Conservation (phyloP, 345 rosid species). For the Chamaenerion angustifolium region DNA sequence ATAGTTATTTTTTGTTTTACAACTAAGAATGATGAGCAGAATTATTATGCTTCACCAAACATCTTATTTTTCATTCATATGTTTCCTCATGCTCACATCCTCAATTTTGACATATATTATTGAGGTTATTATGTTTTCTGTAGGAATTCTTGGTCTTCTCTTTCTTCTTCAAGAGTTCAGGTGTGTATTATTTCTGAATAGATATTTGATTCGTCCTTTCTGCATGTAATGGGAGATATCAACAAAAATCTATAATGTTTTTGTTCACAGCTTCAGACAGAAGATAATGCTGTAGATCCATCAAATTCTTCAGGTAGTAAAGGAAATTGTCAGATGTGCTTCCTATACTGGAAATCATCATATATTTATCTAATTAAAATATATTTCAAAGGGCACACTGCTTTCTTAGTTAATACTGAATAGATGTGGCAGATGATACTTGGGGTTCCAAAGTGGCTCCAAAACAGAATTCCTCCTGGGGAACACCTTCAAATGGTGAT, state of each 20-base stretch:
- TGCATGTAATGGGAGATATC: background rate
- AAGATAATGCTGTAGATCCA: conserved; percentile 13
- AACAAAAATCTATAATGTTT: background rate
- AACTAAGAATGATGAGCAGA: no score
- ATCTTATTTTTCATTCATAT: background rate
- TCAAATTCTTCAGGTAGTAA: conserved; percentile 9
- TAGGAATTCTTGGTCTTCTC: conserved; percentile 44
- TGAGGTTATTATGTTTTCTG: conserved; percentile 4
- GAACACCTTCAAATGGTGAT: conserved; percentile 25
- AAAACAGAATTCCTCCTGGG: conserved; percentile 40
- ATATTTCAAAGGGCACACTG: no score
- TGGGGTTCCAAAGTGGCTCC: conserved; percentile 28
- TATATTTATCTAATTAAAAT: background rate
- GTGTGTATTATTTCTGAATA: conserved; percentile 13
- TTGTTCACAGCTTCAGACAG: conserved; percentile 16
- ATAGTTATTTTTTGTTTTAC: no score
- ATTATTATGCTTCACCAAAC: no score
- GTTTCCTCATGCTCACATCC: background rate
- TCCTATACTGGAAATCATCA: background rate
- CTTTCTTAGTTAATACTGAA: background rate
- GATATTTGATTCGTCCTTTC: background rate
- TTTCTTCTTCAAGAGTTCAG: conserved; percentile 18
- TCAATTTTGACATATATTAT: background rate
- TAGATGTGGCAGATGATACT: conserved; percentile 23
- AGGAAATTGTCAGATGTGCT: conserved; percentile 13